Evolutionary conservation across 305 asterid genomes (phyloP).

Genomic region (Solanum hybrid): DNA sequence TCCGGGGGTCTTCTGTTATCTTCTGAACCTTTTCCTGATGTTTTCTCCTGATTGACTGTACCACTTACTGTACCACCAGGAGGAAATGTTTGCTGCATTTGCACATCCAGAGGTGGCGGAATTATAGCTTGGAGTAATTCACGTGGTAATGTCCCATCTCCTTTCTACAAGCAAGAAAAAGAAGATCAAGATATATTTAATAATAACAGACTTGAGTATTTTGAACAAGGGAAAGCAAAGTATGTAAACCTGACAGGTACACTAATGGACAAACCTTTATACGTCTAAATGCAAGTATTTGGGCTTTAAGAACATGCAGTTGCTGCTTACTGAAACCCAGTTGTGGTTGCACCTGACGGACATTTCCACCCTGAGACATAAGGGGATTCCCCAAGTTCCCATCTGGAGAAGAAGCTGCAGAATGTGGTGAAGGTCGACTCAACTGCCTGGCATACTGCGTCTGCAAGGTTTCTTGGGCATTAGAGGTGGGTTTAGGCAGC

Average conservation of each 20-base stretch:
- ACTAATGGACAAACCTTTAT: constrained; percentile 53
- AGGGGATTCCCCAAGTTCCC: constrained; percentile 47
- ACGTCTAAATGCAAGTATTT: constrained; percentile 95
- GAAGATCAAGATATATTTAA: constrained; percentile 7
- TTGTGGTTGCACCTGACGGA: constrained; percentile 37
- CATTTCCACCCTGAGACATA: constrained; percentile 43
- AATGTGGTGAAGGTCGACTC: constrained; percentile 52
- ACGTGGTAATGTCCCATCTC: constrained; percentile 79
- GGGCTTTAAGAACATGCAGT: constrained; percentile 89
- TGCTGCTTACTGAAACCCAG: constrained; percentile 86
- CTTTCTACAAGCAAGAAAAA: constrained; percentile 58
- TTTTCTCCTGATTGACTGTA: constrained; percentile 41
- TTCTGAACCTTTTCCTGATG: constrained; percentile 42
- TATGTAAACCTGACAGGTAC: neutral
- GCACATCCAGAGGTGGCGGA: constrained; percentile 76
- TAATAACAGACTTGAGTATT: constrained; percentile 10
- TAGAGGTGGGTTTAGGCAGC: constrained; percentile 36
- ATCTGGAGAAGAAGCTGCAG: constrained; percentile 48
- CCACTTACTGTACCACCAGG: constrained; percentile 38
- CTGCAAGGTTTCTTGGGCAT: constrained; percentile 52
- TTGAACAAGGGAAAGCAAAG: constrained; percentile 10
- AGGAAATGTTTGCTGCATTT: constrained; percentile 39
- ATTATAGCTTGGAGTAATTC: constrained; percentile 86
- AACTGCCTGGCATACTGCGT: constrained; percentile 44
- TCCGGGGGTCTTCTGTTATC: constrained; percentile 43